Evolutionary conservation across 306 rosid species (phyloP).

Genomic region (Bauhinia variegata): DNA sequence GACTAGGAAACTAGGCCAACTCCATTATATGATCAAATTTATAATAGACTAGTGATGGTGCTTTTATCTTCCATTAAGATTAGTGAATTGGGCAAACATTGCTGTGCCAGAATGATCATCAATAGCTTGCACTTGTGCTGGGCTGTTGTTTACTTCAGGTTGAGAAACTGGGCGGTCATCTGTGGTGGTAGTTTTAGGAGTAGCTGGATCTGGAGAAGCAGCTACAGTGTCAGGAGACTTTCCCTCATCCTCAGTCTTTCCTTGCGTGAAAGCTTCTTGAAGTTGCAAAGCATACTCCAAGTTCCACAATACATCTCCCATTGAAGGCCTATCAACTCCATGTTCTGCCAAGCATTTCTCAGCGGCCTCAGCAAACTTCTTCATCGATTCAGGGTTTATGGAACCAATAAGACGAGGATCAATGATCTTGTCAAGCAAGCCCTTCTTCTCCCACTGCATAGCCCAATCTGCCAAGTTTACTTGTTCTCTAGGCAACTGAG

Average conservation of each 20-base stretch:
- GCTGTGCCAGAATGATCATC: constrained; percentile 78
- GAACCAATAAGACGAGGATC: constrained; percentile 55
- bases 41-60: not conserved
- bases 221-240: constrained; percentile 33
- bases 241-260: constrained; percentile 48
- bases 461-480: constrained; percentile 70
- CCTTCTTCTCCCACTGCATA: constrained; percentile 70
- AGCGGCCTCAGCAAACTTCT: constrained; percentile 67
- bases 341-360: constrained; percentile 69
- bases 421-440: constrained; percentile 57
- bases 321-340: constrained; percentile 68
- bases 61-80: constrained; percentile 74
- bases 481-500: constrained; percentile 60
- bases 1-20: not conserved
- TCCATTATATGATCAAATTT: constrained; percentile 22
- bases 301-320: constrained; percentile 75
- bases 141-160: constrained; percentile 35
- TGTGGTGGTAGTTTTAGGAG: constrained; percentile 17
- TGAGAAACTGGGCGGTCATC: constrained; percentile 8
- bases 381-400: constrained; percentile 59
- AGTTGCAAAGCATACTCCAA: constrained; percentile 67
- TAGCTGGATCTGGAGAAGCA: constrained; percentile 16
- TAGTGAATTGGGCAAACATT: constrained; percentile 64
- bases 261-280: constrained; percentile 64
- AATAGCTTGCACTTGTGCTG: constrained; percentile 35